phyloP scores from a whole-genome alignment of 768 basidiomycete species.

The Amyloporia xantha region DNA sequence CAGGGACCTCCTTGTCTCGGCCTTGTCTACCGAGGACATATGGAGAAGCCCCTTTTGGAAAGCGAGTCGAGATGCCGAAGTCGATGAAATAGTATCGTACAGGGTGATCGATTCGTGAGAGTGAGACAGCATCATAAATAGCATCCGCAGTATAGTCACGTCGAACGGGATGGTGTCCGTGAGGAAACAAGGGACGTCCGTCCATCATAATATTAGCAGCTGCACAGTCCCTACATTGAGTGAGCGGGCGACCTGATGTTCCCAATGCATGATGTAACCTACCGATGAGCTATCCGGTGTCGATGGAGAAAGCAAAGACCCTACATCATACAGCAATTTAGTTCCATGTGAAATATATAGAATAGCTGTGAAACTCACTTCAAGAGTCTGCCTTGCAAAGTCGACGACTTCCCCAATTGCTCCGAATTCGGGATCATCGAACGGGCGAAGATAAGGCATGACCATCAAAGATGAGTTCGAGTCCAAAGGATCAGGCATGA shows the following conservation, averaged over 20 bases:
- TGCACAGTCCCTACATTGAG: slow-evolving; percentile 15
- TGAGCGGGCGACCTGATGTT: background rate
- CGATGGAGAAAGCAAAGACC: slow-evolving; percentile 21
- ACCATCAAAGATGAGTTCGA: slow-evolving; percentile 11
- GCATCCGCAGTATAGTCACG: background rate
- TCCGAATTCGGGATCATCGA: slow-evolving; percentile 20
- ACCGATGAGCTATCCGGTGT: slow-evolving; percentile 21
- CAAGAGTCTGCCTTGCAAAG: slow-evolving; percentile 12
- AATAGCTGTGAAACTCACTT: slow-evolving; percentile 4
- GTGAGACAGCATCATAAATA: background rate
- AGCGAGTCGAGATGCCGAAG: slow-evolving; percentile 16
- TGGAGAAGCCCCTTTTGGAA: slow-evolving; percentile 7
- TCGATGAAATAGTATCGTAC: slow-evolving; percentile 15
- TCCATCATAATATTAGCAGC: slow-evolving; percentile 19
- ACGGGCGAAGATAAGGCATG: slow-evolving; percentile 18
- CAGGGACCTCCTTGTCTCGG: slow-evolving; percentile 19
- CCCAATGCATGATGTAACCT: background rate
- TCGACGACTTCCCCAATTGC: slow-evolving; percentile 17
- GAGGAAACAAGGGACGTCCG: slow-evolving; percentile 12
- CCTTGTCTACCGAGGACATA: slow-evolving; percentile 14
- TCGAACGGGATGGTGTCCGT: slow-evolving; percentile 16
- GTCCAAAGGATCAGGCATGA: slow-evolving; percentile 14
- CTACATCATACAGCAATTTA: slow-evolving; percentile 5
- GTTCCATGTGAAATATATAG: background rate
- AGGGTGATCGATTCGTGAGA: background rate